Percentiles rank a stretch among this genome's conserved stretches.
These are phyloP conservation scores for Saprolegnia diclina DNA, from an alignment of 352 stramenopile genomes.

Conservation along the genomic window DNA sequence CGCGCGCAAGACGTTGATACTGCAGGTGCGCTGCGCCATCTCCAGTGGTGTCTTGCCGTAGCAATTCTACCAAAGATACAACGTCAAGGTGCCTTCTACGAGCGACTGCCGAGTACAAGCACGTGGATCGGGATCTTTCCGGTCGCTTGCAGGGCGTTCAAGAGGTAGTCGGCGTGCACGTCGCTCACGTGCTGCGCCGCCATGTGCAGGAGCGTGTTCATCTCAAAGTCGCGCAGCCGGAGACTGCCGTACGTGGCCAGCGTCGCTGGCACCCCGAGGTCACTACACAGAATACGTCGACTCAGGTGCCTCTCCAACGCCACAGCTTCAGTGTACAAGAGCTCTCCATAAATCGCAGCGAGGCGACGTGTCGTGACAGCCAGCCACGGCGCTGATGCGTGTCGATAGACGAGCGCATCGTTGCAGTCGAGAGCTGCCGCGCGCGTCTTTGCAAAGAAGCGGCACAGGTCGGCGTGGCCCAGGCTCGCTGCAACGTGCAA, in stretches of 20 bases:
- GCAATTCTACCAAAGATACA: conserved; percentile 36
- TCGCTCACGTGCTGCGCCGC: conserved; percentile 37
- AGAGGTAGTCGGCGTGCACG: conserved; percentile 43
- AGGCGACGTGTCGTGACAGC: conserved; percentile 38
- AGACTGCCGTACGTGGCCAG: conserved; percentile 43
- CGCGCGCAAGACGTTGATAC: neutral
- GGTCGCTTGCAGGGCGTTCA: conserved; percentile 38
- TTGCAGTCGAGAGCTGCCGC: conserved; percentile 30
- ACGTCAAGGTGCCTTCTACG: neutral
- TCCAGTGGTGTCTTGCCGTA: conserved; percentile 35
- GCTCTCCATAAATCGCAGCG: conserved; percentile 44
- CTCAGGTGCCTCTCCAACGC: too few relatives aligned
- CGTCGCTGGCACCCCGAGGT: conserved; percentile 34
- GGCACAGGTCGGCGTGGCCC: conserved; percentile 42
- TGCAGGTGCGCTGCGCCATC: neutral
- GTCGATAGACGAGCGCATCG: conserved; percentile 21
- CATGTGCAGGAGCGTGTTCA: conserved; percentile 55
- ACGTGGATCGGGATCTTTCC: conserved; percentile 40
- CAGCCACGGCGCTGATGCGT: conserved; percentile 30
- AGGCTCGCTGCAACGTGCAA: conserved; percentile 42
- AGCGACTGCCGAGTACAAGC: conserved; percentile 31
- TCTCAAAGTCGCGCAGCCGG: conserved; percentile 46
- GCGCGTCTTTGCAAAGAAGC: conserved; percentile 32
- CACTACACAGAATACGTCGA: conserved; percentile 28
- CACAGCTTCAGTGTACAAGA: conserved; percentile 38